Conservation (phyloP, 2,329 filamentous ascomycete species). For the Fusarium irregulare region DNA sequence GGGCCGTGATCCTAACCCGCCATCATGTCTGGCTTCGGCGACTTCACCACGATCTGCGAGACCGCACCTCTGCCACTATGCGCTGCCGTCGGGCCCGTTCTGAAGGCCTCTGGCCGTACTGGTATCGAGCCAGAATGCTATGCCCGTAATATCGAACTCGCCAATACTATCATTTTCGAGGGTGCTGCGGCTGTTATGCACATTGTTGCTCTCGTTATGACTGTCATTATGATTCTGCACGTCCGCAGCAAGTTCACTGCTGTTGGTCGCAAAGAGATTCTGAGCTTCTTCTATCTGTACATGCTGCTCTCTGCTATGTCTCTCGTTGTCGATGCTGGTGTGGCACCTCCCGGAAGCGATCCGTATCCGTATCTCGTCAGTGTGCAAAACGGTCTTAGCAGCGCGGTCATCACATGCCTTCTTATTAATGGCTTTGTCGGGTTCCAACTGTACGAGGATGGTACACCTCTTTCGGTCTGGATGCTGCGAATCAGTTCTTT, state of each 20-base stretch:
- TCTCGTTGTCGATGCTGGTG: conserved; percentile 90
- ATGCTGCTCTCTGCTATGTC: conserved; percentile 90
- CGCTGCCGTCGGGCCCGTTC: conserved; percentile 81
- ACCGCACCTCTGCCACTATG: conserved; percentile 89
- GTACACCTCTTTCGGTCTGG: conserved; percentile 93
- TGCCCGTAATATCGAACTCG: conserved; percentile 92
- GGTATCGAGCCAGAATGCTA: conserved; percentile 93
- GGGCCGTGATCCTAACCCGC: conserved; percentile 4
- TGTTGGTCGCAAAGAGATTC: conserved; percentile 80
- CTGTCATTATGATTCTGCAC: conserved; percentile 96
- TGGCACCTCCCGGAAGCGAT: conserved; percentile 82
- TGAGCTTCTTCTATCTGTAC: conserved; percentile 97
- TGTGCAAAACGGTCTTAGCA: conserved; percentile 84
- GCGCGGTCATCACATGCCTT: conserved; percentile 87
- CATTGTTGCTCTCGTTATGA: conserved; percentile 91
- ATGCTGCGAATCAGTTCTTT: conserved; percentile 82
- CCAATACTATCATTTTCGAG: conserved; percentile 98
- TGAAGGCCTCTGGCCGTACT: conserved; percentile 72
- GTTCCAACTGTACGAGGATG: conserved; percentile 98
- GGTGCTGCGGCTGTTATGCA: conserved; percentile 91
- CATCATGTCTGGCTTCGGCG: conserved; percentile 84
- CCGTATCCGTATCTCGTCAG: conserved; percentile 93
- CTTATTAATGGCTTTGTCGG: conserved; percentile 98
- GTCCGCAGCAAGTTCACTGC: conserved; percentile 98
- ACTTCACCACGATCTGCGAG: conserved; percentile 88